Base-by-base conservation (phyloP, 2,329 filamentous ascomycete species). In the Stemphylium lycopersici region DNA sequence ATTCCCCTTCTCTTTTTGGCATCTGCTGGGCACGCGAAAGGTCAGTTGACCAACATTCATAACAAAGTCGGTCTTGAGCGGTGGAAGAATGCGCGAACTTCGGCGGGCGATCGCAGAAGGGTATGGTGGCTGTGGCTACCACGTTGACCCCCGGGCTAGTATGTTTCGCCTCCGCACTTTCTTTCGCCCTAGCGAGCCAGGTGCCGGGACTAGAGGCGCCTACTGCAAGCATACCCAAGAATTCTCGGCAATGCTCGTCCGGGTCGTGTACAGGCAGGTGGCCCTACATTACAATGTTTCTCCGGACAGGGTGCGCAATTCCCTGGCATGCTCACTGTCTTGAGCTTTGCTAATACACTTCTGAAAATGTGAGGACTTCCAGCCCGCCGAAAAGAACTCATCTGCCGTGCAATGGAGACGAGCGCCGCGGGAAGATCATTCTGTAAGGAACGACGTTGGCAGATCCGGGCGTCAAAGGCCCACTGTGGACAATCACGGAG, bases 61-160 rank as follows among this genome's bases (percentile, higher is more conserved):
- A 98, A 98, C 93, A 97, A 98, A 79, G 96, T 98, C 74, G 93
- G 93, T 10, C 84, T 99, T 32, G 93, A 98, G 77, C 95, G 96
- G 79, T 96, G 91, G 15, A 88, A 91, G 62, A 95, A 99, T 48
- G 18, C 18, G 34, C 26, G 34, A 29, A 22, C n/a, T 22, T 31
- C 11, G 33, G 48, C 41, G 16, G 18, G 10, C 16, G n/a, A 36
- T 41, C 37, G 29, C 18, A 47, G 33, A 40, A 45, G 37, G 49
- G 43, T 39, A 46, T 22, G 20, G 42, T 37, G 36, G 20, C 16
- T 38, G 15, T 40, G 46, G 20, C 37, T 22, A 34, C 29, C 43
- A 39, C 38, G 33, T 38, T 16, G 41, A 29, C 39, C 24, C 6
- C 26, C 42, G 8, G 24, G 18, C 32, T 43, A 48, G 38, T 22